Conservation (phyloP, 345 rosid species). For the Rhodamnia rubescens region DNA sequence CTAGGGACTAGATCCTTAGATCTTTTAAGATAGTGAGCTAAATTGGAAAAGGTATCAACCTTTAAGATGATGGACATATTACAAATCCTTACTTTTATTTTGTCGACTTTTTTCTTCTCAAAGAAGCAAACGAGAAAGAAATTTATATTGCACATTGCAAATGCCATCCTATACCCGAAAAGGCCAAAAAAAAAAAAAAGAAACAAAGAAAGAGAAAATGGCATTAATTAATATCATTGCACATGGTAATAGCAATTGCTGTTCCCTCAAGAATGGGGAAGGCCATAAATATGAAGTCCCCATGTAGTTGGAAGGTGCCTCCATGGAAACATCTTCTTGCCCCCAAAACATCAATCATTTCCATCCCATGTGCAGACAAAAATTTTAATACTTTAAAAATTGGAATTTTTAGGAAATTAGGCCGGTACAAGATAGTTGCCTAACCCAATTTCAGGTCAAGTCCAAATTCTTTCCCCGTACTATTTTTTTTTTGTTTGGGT, state of each 20-base stretch:
- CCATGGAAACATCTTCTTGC: not conserved
- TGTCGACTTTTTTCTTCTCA: not conserved
- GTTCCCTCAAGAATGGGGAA: not conserved
- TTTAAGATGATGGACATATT: not conserved
- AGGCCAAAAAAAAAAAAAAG: too few relatives aligned
- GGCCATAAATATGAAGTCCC: not conserved
- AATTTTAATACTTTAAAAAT: not conserved
- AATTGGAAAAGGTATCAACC: not conserved
- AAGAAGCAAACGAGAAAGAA: not conserved
- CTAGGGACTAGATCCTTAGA: not conserved
- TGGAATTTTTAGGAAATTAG: not conserved
- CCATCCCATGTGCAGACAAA: not conserved
- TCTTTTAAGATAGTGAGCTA: not conserved
- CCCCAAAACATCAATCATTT: not conserved
- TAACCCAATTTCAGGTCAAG: not conserved
- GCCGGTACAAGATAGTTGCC: not conserved
- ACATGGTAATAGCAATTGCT: not conserved
- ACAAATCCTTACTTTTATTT: not conserved
- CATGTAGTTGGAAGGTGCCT: not conserved
- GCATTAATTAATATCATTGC: too few relatives aligned
- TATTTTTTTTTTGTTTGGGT: not conserved
- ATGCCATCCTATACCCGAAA: not conserved
- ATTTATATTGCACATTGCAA: not conserved
- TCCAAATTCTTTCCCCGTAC: not conserved
- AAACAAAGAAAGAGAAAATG: too few relatives aligned